Percentiles rank a stretch among this genome's conserved stretches.
These are phyloP conservation scores for Hibiscus syriacus DNA, from an alignment of 345 rosid genomes.

Conservation along the genomic window DNA sequence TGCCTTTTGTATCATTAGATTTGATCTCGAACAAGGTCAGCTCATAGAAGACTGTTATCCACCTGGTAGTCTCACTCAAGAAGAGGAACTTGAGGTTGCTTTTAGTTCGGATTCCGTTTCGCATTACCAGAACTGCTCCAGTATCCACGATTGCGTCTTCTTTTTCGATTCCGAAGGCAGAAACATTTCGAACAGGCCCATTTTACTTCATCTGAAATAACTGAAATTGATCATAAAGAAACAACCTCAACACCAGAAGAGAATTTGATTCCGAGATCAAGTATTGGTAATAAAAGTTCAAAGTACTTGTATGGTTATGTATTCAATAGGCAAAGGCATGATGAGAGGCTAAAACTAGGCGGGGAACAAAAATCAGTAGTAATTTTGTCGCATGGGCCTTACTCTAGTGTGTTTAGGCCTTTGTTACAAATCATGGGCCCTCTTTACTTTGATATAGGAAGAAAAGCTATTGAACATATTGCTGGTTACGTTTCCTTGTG, in stretches of 20 bases:
- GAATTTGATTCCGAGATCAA: conserved; percentile 12
- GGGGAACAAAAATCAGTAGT: conserved; percentile 97
- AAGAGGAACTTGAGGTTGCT: conserved; percentile 90
- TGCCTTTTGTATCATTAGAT: conserved; percentile 81
- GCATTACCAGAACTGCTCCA: conserved; percentile 76
- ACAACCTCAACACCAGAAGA: conserved; percentile 17
- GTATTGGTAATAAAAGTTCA: conserved; percentile 12
- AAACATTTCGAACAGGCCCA: conserved; percentile 25
- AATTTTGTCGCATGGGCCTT: conserved; percentile 75
- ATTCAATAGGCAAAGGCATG: conserved; percentile 92
- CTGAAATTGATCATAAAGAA: conserved; percentile 25
- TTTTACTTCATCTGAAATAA: conserved; percentile 23
- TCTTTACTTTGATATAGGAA: conserved; percentile 76
- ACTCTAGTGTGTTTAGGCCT: conserved; percentile 78
- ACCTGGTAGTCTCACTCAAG: conserved; percentile 47
- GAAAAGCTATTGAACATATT: conserved; percentile 73
- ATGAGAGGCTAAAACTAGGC: conserved; percentile 87
- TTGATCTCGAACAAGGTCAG: conserved; percentile 98
- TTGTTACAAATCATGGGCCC: conserved; percentile 96
- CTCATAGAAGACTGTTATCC: conserved; percentile 91
- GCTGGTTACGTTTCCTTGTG: conserved; percentile 83
- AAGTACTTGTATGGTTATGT: conserved; percentile 81
- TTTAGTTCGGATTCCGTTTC: conserved; percentile 92
- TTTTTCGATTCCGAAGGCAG: conserved; percentile 73
- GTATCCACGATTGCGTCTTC: conserved; percentile 96